Base-by-base conservation (phyloP, 495 filamentous ascomycete genomes). In the Corynascus novoguineensis region DNA sequence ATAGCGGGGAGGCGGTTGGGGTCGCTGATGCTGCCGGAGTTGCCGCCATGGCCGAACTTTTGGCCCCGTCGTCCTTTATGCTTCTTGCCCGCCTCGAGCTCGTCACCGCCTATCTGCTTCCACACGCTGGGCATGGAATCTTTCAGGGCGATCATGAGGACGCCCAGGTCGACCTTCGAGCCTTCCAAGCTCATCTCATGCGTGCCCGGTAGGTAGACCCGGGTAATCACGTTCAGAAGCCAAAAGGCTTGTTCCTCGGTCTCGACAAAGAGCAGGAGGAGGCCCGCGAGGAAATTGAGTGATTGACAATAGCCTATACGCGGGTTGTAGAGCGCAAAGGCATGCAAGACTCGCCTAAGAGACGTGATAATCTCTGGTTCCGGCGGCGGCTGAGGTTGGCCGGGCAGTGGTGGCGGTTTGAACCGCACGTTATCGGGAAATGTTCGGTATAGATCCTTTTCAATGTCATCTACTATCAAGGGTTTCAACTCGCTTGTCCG, bases 381-480 rank as follows among this genome's bases (percentile, higher is more conserved):
- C 4, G 75, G 65, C 31, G 78, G 71, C 46, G 67, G 65, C 29
- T 62, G 61, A 7, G 5, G 37, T 10, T 11, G 31, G 19, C 15
- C 49, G 0, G 56, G 47, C 5, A 55, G 65, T 58, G 34, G 63
- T 59, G 70, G 52, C 58, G 89, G 88, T 62, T 92, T 92, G 78
- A 96, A 98, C 48, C 83, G 82, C 52, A 96, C 75, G 64, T 97
- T 97, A 71, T 98, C 93, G 0, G 93, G 93, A 63, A 97, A 98
- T 1, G 93, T 97, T 22, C 93, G 85, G 71, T 97, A 86, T 9
- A 98, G 78, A 68, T 98, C 93, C 38, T 95, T 86, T 67, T 97
- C 93, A 63, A 98, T 96, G 44, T 91, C 84, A 61, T 98, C 93
- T 42, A 87, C 81, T 60, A 97, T 88, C 24, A 89, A 65, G 4